Evolutionary conservation across 1,284 basidiomycete species (phyloP), one percentile per base, ranked within the genome.

Genomic region (Ganoderma resinaceum): DNA sequence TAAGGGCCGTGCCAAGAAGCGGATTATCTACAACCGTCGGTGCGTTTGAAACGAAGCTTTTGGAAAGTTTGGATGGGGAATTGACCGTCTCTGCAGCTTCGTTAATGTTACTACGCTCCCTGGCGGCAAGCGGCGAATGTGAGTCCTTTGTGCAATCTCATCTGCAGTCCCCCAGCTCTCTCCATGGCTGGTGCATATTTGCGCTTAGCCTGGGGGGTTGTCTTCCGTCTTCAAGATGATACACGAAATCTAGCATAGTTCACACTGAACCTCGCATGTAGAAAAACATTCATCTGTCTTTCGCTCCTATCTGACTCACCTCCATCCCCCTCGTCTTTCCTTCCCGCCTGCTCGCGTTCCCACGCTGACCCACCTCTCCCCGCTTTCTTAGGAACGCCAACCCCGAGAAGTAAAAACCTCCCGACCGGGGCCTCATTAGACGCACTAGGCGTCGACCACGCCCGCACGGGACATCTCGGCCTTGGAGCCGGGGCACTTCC

Each of bases 1-100:
- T 73, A 97, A 94, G 87, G 96, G 96, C 77, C 95, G 96, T 81
- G 96, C 96, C 74, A 95, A 97, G 91, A 98, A 98, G 91, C 89
- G 96, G 76, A 87, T 95, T 70, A 85, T 97, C 77, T 98, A 97
- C 90, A 96, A 96, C 87, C 92, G 95, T 81, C 91, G 95, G 94
- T 95, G 83, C 73, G 87, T 84, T 75, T 74, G 73, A 18, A 20
- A 5, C 23, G 46, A 20, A 26, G 57, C 53, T 23, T 61, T 26
- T 49, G 46, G 63, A 23, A 12, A 11, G 7, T 59, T 40, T 69
- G 31, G 20, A 16, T 3, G 16, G 11, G 58, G 29, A 46, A 40
- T 69, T 78, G 70, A 76, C 46, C 33, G 42, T 40, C 70, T 62
- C 1, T 53, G 8, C 73, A 95, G 95, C 82, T 96, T 96, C 89